Evolutionary conservation across 1,139 yeast species (phyloP), one percentile per base, ranked within the genome.

Genomic region (Yamadazyma taylorii): DNA sequence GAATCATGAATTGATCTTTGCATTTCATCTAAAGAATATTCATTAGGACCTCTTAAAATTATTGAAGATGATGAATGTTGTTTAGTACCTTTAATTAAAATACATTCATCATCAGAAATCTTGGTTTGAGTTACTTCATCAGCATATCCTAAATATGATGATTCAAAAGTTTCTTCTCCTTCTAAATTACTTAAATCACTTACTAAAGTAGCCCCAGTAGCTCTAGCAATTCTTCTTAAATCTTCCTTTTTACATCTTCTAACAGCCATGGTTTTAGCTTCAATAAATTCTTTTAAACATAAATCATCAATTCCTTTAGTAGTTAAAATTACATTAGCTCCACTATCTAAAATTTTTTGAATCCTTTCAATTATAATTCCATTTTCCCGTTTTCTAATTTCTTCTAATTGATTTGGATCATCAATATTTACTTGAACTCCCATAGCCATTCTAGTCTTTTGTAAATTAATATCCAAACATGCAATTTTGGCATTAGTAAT

Each of bases 281-380:
- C 98, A 39, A 92, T 94, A 63, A 94, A 92, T 60, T 87, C 92
- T 66, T 94, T 94, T 55, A 94, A 73, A 61, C 97, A 90, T 62
- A 92, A 75, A 61, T 94, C 98, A 64, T 94, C 99, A 53, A 94
- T 94, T 51, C 98, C 99, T 69, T 94, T 92, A 19, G 99, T 92
- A 25, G 99, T 94, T 46, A 94, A 73, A 26, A 94, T 88, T 38
- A 94, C 98, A 55, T 92, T 94, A 38, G 98, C 98, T 46, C 99
- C 99, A 8, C 97, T 81, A 47, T 73, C 79, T 56, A 94, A 78
- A 57, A 94, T 87, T 64, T 87, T 92, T 52, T 78, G 78, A 53
- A 92, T 84, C 63, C 94, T 84, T 59, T 92, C 98, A 48, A 88
- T 70, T 28, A 90, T 81, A 46, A 94, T 88, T 39, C 92, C 97